A percentile compares a stretch with the other conserved stretches of the same genome.
Conservation (phyloP, 2,329 filamentous ascomycete genomes). For the Magnaporthiopsis poae region DNA sequence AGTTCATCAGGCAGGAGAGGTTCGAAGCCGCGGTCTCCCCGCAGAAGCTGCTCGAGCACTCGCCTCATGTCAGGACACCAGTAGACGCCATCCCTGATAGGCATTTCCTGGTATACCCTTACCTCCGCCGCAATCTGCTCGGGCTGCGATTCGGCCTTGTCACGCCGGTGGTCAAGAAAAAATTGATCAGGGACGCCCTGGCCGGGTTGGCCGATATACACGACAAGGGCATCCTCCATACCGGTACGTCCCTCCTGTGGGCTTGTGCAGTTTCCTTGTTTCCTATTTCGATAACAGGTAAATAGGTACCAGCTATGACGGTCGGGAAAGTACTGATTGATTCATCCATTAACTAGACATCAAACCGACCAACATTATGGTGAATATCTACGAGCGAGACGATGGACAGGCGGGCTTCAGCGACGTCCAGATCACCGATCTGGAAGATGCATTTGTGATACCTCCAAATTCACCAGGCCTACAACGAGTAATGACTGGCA, state of each 20-base stretch:
- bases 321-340: too few species aligned
- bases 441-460: neutral
- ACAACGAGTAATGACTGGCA: neutral
- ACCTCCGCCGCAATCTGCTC: neutral
- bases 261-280: too few species aligned
- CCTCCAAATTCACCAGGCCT: neutral
- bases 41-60: neutral
- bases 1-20: neutral
- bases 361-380: neutral
- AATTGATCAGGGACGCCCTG: neutral
- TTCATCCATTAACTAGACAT: neutral
- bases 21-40: too few species aligned
- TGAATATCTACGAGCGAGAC: neutral
- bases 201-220: neutral
- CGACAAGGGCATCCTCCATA: slow-evolving; percentile 1
- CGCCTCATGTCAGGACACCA: neutral
- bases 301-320: too few species aligned
- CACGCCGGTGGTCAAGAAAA: neutral
- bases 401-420: neutral
- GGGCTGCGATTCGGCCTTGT: neutral
- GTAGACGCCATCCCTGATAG: neutral
- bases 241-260: neutral
- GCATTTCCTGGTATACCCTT: neutral
- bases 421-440: neutral
- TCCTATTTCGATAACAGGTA: too few species aligned